Evolutionary conservation across 805 yeast genomes (phyloP), one percentile per base, ranked within the genome.

Genomic region (Nakazawaea peltata): DNA sequence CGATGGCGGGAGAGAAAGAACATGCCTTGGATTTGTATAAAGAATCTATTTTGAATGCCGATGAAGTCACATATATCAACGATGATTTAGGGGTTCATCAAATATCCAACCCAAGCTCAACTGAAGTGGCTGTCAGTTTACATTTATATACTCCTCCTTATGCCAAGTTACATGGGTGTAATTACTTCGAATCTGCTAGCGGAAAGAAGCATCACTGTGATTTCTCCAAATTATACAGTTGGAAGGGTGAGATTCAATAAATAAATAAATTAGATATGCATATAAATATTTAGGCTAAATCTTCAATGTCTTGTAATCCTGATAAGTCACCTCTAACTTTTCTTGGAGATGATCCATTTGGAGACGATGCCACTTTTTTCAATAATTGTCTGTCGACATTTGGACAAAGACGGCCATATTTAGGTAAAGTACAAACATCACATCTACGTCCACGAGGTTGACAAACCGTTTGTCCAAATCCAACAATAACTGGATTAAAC

Each of bases 381-480:
- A 69, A 36, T 23, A 73, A 40, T 19, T 27, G 65, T 32, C 63
- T 61, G 46, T 77, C 76, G 12, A 65, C 77, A 24, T 73, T 70
- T 25, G 71, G 65, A 45, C 95, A 85, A 2, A 81, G 46, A 0
- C 67, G 71, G 17, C 61, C 61, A 36, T 50, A 57, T 17, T 33
- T 32, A 12, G 71, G 74, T 47, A 79, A 56, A 3, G 70, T 49
- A 46, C 96, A 86, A 5, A 79, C 44, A 48, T 80, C 88, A 56
- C 96, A 86, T 41, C 81, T 66, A 10, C 69, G 53, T 4, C 77
- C 77, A 36, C 79, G 66, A 0, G 95, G 82, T 8, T 76, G 69
- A 51, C 97, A 88, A 3, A 88, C 69, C 0, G 80, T 77, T 54
- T 88, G 97, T 10, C 97, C 97, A 63, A 87, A 88, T 4, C 97